A percentile compares a stretch with the other conserved stretches of the same genome.
Conservation (phyloP, 2,329 filamentous ascomycete species). For the Drechmeria coniospora region DNA sequence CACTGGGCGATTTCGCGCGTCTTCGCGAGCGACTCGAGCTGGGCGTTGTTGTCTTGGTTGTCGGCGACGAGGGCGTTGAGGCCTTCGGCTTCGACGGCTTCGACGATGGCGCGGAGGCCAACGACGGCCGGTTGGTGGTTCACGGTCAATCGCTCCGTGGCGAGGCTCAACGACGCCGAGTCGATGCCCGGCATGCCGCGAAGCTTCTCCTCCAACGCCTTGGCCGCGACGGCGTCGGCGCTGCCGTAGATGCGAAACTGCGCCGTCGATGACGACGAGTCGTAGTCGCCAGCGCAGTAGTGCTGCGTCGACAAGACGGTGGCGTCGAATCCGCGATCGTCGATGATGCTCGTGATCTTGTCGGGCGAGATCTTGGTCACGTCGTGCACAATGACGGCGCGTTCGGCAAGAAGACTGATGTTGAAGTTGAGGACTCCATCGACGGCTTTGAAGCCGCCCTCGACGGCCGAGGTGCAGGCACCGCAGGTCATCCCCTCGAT, state of each 20-base stretch:
- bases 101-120: slow-evolving; percentile 71
- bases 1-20: slow-evolving; percentile 93
- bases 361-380: slow-evolving; percentile 52
- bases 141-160: slow-evolving; percentile 59
- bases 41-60: slow-evolving; percentile 88
- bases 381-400: slow-evolving; percentile 78
- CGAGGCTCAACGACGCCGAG: slow-evolving; percentile 57
- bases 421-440: slow-evolving; percentile 80
- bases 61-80: slow-evolving; percentile 85
- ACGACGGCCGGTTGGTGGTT: slow-evolving; percentile 55
- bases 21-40: slow-evolving; percentile 89
- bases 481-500: slow-evolving; percentile 98
- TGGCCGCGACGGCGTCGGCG: slow-evolving; percentile 55
- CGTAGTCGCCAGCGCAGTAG: slow-evolving; percentile 38
- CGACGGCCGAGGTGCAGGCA: slow-evolving; percentile 84
- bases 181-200: slow-evolving; percentile 52
- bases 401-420: slow-evolving; percentile 84
- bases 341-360: slow-evolving; percentile 68
- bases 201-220: slow-evolving; percentile 54
- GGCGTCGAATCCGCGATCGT: slow-evolving; percentile 81
- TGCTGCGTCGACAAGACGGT: slow-evolving; percentile 62
- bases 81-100: slow-evolving; percentile 63
- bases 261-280: slow-evolving; percentile 42
- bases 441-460: slow-evolving; percentile 62
- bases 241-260: slow-evolving; percentile 78